Base-by-base conservation (phyloP, 495 filamentous ascomycete genomes). In the Annulohypoxylon stygium region DNA sequence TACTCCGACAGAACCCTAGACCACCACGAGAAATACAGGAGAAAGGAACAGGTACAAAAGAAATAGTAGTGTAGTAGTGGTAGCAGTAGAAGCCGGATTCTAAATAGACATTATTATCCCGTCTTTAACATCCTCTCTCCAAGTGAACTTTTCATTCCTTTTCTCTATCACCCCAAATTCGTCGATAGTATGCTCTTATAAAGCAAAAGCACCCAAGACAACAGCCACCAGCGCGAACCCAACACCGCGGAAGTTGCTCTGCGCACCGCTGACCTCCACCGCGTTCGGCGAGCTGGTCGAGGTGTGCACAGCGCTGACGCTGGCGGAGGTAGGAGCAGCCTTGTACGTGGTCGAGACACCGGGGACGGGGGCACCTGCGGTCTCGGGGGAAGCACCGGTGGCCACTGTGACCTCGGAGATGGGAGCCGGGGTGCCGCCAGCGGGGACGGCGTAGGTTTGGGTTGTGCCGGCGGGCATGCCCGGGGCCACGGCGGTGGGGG, bases 401-500 rank as follows among this genome's bases (percentile, higher is more conserved):
- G 47, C 16, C 4, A 12, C 8, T 6, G 14, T 12, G 16, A 18
- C 36, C 5, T 4, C 26, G 1, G 30, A 30, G 30, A 33, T 23
- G 50, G 16, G 10, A 3, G 61, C 58, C 2, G 62, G 48, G 55
- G n/a, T n/a, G 51, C 18, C 71, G 54, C 41, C 61, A 54, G 64
- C 57, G 3, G 54, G 53, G 4, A 61, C 64, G 59, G 7, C 18
- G 18, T 25, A 30, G 48, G 48, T 25, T 16, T 25, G 6, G 4
- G 36, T 39, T 10, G 34, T 26, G 50, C 57, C 39, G 4, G 70
- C 39, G 9, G 70, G 33, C 33, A 66, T n/a, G 12, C 61, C 63
- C 1, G 67, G 67, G 55, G 7, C 71, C 45, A 62, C 50, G 39
- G 23, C 67, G 33, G 72, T 68, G 59, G 72, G 72, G 11, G 64